Percentiles rank a stretch among this genome's conserved stretches.
phyloP scores from a whole-genome alignment of 129 eudicot genomes.

The Arctium minus region DNA sequence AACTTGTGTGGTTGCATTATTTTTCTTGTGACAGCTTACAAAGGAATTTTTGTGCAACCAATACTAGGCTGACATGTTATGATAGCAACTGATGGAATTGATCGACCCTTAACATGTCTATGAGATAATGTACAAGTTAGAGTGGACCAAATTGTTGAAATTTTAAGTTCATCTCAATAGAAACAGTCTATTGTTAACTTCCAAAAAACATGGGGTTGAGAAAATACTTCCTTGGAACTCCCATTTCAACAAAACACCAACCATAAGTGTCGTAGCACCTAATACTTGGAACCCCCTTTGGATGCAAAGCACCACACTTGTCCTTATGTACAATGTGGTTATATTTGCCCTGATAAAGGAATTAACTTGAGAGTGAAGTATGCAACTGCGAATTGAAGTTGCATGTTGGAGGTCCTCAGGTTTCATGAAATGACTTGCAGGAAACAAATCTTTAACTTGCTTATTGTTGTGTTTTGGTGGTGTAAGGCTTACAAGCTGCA shows the following conservation, averaged over 20 bases:
- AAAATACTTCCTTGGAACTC: no score
- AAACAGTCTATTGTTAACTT: neutral
- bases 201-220: neutral
- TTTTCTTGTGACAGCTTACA: neutral
- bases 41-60: neutral
- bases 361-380: neutral
- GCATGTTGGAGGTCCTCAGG: no score
- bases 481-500: no score
- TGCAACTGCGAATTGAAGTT: neutral
- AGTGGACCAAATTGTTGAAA: neutral
- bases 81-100: neutral
- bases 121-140: neutral
- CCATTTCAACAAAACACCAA: neutral
- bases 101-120: neutral
- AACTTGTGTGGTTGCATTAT: neutral
- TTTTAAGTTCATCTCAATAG: neutral
- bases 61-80: neutral
- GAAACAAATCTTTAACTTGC: no score
- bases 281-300: no score
- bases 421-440: no score
- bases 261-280: neutral
- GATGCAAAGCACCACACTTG: no score
- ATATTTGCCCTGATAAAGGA: no score
- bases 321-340: no score
- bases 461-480: no score